A percentile compares a stretch with the other conserved stretches of the same genome.
phyloP scores from a whole-genome alignment of 306 rosid species.

The Aeschynomene evenia region DNA sequence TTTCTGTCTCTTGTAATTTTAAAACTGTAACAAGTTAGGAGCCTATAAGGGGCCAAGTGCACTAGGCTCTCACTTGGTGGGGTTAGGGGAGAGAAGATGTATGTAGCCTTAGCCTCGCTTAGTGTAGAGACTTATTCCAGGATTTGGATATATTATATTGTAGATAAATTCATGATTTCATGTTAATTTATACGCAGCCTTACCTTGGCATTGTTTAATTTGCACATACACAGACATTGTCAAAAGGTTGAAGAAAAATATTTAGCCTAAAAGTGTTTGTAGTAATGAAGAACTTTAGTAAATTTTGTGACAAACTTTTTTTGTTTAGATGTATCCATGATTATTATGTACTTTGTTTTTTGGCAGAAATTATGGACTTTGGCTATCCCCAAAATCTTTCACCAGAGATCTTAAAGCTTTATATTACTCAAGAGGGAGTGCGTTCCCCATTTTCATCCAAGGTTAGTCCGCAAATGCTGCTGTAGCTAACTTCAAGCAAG shows the following conservation, averaged over 20 bases:
- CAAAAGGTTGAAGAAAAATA: neutral
- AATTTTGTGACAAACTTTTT: neutral
- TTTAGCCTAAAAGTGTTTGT: constrained; percentile 16
- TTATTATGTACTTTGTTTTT: neutral
- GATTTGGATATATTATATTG: neutral
- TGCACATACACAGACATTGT: neutral
- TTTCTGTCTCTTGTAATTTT: neutral
- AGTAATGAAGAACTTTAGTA: neutral
- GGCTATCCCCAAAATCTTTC: constrained; percentile 97
- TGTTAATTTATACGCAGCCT: no score
- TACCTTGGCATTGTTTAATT: no score
- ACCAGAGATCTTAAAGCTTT: constrained; percentile 88
- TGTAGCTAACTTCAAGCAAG: constrained; percentile 13
- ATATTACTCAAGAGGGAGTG: constrained; percentile 93
- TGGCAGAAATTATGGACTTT: constrained; percentile 93
- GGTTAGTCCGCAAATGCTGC: constrained; percentile 46
- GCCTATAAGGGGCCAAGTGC: no score
- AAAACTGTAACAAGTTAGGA: neutral
- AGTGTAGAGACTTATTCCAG: no score
- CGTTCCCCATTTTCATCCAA: constrained; percentile 93
- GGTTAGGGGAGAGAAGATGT: no score
- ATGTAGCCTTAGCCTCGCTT: no score
- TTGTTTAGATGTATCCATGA: constrained; percentile 16
- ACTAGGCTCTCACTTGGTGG: no score
- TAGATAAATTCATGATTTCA: constrained; percentile 24